These are phyloP conservation scores for Alternaria hordeiaustralica DNA, from an alignment of 2,329 filamentous ascomycete genomes.

Conservation along the genomic window DNA sequence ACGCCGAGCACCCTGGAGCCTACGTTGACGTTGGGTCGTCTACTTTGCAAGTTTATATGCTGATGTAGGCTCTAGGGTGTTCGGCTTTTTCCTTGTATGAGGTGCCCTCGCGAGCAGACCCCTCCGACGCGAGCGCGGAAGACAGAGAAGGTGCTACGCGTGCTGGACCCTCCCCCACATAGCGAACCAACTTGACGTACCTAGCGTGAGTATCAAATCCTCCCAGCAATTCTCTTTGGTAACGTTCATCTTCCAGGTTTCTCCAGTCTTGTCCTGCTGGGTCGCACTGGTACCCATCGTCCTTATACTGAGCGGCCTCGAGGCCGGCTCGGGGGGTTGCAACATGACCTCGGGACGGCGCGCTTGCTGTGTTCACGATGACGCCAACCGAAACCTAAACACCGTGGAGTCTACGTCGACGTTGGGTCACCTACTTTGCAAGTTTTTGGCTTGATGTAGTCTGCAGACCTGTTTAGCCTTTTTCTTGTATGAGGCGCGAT, in stretches of 20 bases:
- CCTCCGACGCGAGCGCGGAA: no score
- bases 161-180: not conserved
- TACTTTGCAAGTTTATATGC: no score
- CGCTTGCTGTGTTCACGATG: constrained; percentile 18
- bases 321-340: constrained; percentile 36
- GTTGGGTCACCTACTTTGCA: no score
- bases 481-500: not conserved
- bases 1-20: no score
- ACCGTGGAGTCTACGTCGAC: no score
- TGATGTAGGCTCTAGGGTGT: no score
- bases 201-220: constrained; percentile 55
- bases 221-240: constrained; percentile 55
- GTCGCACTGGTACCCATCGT: constrained; percentile 45
- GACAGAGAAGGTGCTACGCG: not conserved
- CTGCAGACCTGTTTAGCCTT: no score
- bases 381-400: no score
- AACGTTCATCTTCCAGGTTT: constrained; percentile 52
- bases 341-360: constrained; percentile 26
- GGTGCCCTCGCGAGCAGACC: no score
- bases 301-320: constrained; percentile 43
- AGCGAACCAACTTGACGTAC: constrained; percentile 30
- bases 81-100: no score
- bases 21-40: no score
- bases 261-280: constrained; percentile 51
- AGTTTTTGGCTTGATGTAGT: no score